Evolutionary conservation across 345 rosid genomes (phyloP).

Genomic region (Crucihimalaya himalaica): DNA sequence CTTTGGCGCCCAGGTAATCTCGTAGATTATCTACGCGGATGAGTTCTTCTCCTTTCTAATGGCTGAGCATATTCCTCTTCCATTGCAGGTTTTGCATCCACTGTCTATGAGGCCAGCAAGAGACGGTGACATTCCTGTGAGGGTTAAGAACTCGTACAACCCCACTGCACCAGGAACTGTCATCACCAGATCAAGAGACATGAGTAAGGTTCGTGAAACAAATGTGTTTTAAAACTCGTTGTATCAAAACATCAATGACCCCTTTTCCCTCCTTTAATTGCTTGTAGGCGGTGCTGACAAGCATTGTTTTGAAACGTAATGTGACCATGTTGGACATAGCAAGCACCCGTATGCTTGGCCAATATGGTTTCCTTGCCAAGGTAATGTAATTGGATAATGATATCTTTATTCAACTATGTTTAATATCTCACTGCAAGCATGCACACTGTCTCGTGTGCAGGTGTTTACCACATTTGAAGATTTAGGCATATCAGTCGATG

Average conservation of each 20-base stretch:
- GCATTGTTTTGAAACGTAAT: conserved; percentile 89
- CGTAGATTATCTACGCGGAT: background rate
- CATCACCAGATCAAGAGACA: conserved; percentile 74
- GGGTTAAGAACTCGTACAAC: conserved; percentile 93
- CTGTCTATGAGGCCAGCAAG: conserved; percentile 97
- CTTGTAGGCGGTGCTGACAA: conserved; percentile 81
- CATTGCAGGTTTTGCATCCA: conserved; percentile 79
- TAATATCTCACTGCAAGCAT: background rate
- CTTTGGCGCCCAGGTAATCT: conserved; percentile 91
- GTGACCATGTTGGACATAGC: conserved; percentile 94
- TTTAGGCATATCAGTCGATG: conserved; percentile 91
- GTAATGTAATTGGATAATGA: conserved; percentile 40
- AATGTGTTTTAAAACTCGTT: conserved; percentile 4
- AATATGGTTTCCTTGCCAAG: conserved; percentile 92
- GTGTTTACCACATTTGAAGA: conserved; percentile 90
- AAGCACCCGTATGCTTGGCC: conserved; percentile 97
- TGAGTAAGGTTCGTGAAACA: conserved; percentile 74
- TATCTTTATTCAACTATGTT: conserved; percentile 3
- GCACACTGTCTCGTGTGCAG: conserved; percentile 37
- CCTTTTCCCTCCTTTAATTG: background rate
- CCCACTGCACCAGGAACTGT: conserved; percentile 93
- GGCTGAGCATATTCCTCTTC: conserved; percentile 1
- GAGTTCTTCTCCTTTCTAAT: conserved; percentile 7
- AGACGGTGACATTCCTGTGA: conserved; percentile 89
- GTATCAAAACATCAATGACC: conserved; percentile 17